A percentile compares a stretch with the other conserved stretches of the same genome.
phyloP scores from a whole-genome alignment of 1,284 basidiomycete genomes.

The Paramarasmius palmivorus region DNA sequence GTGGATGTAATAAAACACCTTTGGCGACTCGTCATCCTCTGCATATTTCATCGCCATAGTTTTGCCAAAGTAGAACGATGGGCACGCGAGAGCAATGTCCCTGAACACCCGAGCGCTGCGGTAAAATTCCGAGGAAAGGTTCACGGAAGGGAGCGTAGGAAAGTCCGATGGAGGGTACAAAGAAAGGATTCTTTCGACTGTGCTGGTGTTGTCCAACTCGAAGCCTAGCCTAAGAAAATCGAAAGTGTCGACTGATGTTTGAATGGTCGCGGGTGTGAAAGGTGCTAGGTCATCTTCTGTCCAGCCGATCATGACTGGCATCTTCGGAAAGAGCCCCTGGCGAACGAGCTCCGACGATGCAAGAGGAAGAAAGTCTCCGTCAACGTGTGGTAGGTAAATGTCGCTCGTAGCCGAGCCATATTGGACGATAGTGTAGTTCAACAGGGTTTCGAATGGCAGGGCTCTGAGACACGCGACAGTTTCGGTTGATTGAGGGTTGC shows the following conservation, averaged over 20 bases:
- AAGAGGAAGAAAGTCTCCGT: conserved; percentile 4
- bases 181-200: background rate
- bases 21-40: background rate
- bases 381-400: background rate
- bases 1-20: background rate
- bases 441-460: background rate
- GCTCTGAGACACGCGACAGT: background rate
- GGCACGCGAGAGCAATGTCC: background rate
- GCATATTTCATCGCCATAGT: conserved; percentile 3
- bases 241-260: background rate
- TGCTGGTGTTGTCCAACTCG: background rate
- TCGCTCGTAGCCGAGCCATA: background rate
- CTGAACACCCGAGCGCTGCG: conserved; percentile 3
- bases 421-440: conserved; percentile 2
- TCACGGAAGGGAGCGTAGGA: background rate
- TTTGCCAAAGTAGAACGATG: conserved; percentile 3
- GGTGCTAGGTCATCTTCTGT: background rate
- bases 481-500: background rate
- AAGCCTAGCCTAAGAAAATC: background rate
- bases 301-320: conserved; percentile 5
- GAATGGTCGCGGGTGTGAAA: background rate
- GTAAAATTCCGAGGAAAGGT: conserved; percentile 4
- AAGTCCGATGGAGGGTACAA: conserved; percentile 1
- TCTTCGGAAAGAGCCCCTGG: background rate
- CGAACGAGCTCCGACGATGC: conserved; percentile 1